Conservation (phyloP, 164 flowering plant genomes). For the Magnolia changhungtana region DNA sequence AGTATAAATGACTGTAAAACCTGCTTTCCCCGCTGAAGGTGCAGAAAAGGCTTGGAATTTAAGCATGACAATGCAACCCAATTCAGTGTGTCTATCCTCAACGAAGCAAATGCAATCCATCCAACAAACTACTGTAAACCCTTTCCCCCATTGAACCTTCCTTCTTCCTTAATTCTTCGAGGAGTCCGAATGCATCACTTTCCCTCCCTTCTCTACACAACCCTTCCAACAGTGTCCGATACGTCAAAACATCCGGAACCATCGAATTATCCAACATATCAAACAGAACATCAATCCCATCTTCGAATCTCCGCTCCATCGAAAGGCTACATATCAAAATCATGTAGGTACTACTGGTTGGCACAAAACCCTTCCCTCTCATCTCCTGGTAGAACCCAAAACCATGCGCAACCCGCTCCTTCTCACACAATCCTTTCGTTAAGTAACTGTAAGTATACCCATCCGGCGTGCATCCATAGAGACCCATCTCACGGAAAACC, state of each 20-base stretch:
- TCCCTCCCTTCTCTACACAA: constrained; percentile 71
- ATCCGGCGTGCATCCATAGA: constrained; percentile 78
- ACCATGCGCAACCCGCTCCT: constrained; percentile 62
- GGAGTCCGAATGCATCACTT: constrained; percentile 57
- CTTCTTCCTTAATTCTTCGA: constrained; percentile 61
- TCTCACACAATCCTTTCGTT: constrained; percentile 71
- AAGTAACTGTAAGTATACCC: constrained; percentile 58
- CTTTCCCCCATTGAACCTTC: constrained; percentile 44
- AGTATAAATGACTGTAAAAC: too few species aligned
- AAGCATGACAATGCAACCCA: not conserved
- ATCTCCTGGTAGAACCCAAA: constrained; percentile 63
- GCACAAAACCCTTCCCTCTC: constrained; percentile 60
- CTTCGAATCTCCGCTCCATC: constrained; percentile 62
- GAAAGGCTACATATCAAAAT: constrained; percentile 73
- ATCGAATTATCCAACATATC: constrained; percentile 60
- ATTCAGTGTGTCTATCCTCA: constrained; percentile 7
- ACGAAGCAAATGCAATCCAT: constrained; percentile 21
- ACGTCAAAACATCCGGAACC: constrained; percentile 78
- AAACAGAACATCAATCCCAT: constrained; percentile 45
- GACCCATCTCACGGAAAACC: constrained; percentile 77
- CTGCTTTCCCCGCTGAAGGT: too few species aligned
- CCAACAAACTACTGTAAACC: constrained; percentile 20
- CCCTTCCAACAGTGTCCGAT: constrained; percentile 70
- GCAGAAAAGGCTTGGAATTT: not conserved
- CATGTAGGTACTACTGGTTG: constrained; percentile 51